Percentiles rank a stretch among this genome's conserved stretches.
These are phyloP conservation scores for Mycena sp. DNA, from an alignment of 1,284 basidiomycete species.

Conservation along the genomic window DNA sequence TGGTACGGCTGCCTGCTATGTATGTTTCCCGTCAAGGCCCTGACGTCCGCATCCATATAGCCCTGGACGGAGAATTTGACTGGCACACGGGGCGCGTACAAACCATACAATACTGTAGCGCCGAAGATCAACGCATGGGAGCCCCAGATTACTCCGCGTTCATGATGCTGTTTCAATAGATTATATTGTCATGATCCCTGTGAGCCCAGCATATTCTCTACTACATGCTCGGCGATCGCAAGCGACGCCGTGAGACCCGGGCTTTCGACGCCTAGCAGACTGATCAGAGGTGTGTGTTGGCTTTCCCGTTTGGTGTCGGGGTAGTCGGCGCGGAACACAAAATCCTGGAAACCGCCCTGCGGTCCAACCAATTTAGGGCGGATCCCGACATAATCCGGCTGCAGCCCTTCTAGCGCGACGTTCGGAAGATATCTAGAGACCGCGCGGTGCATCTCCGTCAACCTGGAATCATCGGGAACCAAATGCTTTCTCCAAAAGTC, in stretches of 20 bases:
- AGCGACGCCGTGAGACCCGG: constrained; percentile 81
- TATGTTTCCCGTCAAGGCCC: neutral
- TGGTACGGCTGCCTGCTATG: no score
- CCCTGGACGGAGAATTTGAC: constrained; percentile 89
- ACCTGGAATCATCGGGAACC: constrained; percentile 70
- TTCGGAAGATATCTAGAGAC: constrained; percentile 81
- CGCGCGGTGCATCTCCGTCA: constrained; percentile 73
- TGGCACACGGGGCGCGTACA: constrained; percentile 90
- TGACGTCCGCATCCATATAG: constrained; percentile 47
- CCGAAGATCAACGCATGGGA: constrained; percentile 89
- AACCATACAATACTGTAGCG: constrained; percentile 85
- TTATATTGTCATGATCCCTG: constrained; percentile 42
- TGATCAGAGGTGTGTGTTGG: constrained; percentile 67
- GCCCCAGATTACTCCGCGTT: constrained; percentile 71
- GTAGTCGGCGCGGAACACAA: constrained; percentile 71
- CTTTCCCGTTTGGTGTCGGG: constrained; percentile 40
- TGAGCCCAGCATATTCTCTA: constrained; percentile 61
- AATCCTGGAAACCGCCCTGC: constrained; percentile 85
- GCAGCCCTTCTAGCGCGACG: constrained; percentile 71
- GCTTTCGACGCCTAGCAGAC: constrained; percentile 81
- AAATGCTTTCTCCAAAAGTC: constrained; percentile 85
- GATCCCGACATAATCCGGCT: constrained; percentile 92
- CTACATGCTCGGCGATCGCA: constrained; percentile 78
- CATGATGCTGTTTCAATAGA: constrained; percentile 49
- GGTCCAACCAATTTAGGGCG: constrained; percentile 89